Evolutionary conservation across 176 grass and related monocot species (phyloP).

Genomic region (Alopecurus myosuroides): DNA sequence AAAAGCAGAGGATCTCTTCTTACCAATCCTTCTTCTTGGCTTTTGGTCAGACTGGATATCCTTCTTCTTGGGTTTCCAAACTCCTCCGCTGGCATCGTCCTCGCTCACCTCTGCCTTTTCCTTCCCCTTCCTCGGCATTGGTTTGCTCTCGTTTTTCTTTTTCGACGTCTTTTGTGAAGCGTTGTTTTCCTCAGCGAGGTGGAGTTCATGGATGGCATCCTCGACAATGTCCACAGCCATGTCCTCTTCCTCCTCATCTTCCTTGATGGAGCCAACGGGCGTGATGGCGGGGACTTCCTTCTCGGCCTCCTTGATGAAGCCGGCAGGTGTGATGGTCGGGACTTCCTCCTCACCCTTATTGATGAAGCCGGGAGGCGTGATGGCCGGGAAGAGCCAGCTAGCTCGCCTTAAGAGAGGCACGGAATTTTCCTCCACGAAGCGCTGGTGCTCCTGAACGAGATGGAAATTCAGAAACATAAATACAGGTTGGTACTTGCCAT

Average conservation of each 20-base stretch:
- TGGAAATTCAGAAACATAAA: background rate
- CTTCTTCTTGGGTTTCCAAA: constrained; percentile 40
- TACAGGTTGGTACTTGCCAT: too few species aligned
- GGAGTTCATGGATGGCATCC: too few species aligned
- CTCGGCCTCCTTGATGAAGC: too few species aligned
- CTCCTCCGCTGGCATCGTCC: fast-evolving
- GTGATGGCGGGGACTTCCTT: too few species aligned
- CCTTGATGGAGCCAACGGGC: too few species aligned
- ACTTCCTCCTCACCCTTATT: too few species aligned
- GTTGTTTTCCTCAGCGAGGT: background rate
- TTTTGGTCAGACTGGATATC: constrained; percentile 23
- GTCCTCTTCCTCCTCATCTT: too few species aligned
- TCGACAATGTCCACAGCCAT: background rate
- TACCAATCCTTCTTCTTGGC: too few species aligned
- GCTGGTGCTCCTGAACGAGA: constrained; percentile 32
- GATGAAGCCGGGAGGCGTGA: too few species aligned
- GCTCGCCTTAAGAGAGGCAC: background rate
- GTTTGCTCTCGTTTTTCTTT: background rate
- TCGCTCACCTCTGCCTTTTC: background rate
- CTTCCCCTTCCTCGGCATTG: background rate
- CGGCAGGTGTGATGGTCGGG: too few species aligned
- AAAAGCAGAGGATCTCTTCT: background rate
- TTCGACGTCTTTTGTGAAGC: background rate
- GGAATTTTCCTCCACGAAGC: constrained; percentile 23
- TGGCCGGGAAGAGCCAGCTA: too few species aligned